These are phyloP conservation scores for Colletotrichum sp. DNA, from an alignment of 2,329 filamentous ascomycete genomes.

Conservation along the genomic window DNA sequence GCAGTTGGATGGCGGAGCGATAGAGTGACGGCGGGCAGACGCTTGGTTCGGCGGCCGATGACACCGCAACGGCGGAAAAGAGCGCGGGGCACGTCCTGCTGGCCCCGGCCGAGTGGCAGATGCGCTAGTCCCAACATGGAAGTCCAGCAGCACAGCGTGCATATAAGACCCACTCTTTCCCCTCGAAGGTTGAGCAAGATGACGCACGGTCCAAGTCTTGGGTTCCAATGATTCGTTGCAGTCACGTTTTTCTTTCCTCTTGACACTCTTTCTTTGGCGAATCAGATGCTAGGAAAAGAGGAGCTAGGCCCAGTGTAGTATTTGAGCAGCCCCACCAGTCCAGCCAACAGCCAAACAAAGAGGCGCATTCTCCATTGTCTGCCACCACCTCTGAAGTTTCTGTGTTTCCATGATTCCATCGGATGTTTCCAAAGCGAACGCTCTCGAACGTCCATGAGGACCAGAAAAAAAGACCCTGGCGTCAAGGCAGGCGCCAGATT, in stretches of 20 bases:
- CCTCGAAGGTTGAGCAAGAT: not conserved
- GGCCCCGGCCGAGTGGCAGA: not conserved
- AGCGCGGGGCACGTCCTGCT: not conserved
- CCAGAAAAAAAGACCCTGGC: not conserved
- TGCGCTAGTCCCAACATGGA: constrained; percentile 31
- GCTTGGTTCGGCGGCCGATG: not conserved
- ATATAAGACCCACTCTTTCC: not conserved
- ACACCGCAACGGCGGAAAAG: not conserved
- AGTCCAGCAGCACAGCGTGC: constrained; percentile 33
- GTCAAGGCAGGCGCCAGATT: not conserved
- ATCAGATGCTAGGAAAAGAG: accelerated
- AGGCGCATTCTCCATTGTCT: not conserved
- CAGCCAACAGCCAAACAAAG: not conserved
- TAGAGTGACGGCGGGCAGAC: not conserved
- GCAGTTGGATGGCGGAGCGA: not conserved
- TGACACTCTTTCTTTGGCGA: not conserved
- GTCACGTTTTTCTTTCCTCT: not conserved
- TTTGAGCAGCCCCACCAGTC: not conserved
- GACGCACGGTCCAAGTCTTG: not conserved
- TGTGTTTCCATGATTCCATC: not conserved
- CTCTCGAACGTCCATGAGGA: not conserved
- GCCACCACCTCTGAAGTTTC: not conserved
- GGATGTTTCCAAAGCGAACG: not conserved
- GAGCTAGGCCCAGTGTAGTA: not conserved
- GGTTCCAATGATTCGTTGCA: not conserved